Conservation (phyloP, 2,329 filamentous ascomycete genomes). For the Sclerotinia spermophila region DNA sequence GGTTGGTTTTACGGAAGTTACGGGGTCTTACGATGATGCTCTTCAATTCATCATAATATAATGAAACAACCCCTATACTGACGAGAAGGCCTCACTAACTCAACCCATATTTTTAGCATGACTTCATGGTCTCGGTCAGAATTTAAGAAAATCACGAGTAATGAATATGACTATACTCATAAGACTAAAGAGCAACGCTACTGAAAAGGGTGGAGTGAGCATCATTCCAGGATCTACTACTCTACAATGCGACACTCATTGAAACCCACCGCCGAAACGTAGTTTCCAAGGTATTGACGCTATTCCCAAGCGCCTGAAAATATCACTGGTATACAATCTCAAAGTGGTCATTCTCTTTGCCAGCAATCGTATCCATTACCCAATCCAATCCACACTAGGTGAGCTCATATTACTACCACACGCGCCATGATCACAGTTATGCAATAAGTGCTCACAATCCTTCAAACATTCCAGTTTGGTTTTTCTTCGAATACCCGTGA, state of each 20-base stretch:
- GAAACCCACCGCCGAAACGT: not conserved
- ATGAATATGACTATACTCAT: not conserved
- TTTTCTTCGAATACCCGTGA: conserved; percentile 20
- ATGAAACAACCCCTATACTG: too few relatives aligned
- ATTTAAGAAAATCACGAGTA: not conserved
- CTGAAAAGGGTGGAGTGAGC: too few relatives aligned
- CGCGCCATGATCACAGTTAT: conserved; percentile 23
- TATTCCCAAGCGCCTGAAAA: not conserved
- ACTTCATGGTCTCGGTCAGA: not conserved
- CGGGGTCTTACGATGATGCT: too few relatives aligned
- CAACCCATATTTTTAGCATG: not conserved
- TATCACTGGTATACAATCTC: not conserved
- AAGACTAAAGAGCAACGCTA: not conserved
- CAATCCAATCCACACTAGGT: conserved; percentile 31
- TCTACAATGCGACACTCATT: not conserved
- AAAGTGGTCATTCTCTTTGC: not conserved
- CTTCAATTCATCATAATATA: too few relatives aligned
- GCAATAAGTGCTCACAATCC: conserved; percentile 1
- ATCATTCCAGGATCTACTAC: not conserved
- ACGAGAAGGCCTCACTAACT: too few relatives aligned
- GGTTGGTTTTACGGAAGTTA: too few relatives aligned
- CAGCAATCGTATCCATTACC: conserved; percentile 9
- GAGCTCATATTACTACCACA: conserved; percentile 17
- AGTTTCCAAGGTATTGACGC: not conserved
- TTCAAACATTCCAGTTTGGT: not conserved